Percentiles rank a stretch among this genome's conserved stretches.
Evolutionary conservation across 345 rosid species (phyloP).

Genomic region (Sonneratia caseolaris): DNA sequence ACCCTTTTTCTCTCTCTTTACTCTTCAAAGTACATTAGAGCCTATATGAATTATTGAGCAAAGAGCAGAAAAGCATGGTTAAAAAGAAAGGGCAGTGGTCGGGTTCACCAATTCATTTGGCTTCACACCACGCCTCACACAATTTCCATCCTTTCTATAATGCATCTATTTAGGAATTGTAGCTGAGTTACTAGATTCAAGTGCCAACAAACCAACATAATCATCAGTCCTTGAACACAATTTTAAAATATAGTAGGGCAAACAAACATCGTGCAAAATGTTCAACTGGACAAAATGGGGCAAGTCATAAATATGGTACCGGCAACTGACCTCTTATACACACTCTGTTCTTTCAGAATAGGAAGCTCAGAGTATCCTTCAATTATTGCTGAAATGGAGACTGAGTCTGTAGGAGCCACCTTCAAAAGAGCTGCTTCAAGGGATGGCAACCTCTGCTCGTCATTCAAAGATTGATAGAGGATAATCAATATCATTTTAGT

Average conservation of each 20-base stretch:
- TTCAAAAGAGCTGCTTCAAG: slow-evolving; percentile 50
- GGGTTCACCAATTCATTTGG: background rate
- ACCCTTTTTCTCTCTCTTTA: no score
- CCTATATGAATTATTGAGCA: no score
- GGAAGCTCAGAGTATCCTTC: slow-evolving; percentile 47
- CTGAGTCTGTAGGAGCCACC: slow-evolving; percentile 40
- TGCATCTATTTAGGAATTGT: background rate
- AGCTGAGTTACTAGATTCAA: background rate
- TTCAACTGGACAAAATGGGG: background rate
- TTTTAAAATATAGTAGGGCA: background rate
- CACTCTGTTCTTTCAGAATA: slow-evolving; percentile 47
- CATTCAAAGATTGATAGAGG: slow-evolving; percentile 7
- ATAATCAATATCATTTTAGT: slow-evolving; percentile 1
- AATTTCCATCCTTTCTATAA: background rate
- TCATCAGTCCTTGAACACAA: background rate
- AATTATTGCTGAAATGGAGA: slow-evolving; percentile 40
- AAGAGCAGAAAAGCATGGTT: no score
- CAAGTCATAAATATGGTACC: background rate
- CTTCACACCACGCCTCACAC: background rate
- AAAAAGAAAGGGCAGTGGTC: background rate
- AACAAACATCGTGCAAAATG: background rate
- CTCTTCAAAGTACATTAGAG: no score
- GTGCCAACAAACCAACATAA: background rate
- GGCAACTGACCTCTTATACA: slow-evolving; percentile 40
- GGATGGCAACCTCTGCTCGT: slow-evolving; percentile 43